Evolutionary conservation across 2,329 filamentous ascomycete species (phyloP).

Genomic region (Fusarium sp.): DNA sequence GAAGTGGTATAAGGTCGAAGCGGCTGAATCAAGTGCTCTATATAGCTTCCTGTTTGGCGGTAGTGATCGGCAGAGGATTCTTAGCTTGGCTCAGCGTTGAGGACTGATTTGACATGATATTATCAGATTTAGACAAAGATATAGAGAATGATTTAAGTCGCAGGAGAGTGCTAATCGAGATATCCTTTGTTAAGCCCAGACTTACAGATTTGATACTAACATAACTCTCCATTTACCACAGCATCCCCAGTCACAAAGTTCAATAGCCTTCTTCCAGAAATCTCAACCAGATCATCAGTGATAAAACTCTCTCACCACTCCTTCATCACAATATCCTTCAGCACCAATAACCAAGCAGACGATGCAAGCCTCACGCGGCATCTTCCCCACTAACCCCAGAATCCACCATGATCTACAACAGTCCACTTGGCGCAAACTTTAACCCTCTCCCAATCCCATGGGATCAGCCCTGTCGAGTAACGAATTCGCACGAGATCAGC

Average conservation of each 20-base stretch:
- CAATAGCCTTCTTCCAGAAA: neutral
- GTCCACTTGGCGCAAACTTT: slow-evolving; percentile 8
- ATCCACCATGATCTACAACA: slow-evolving; percentile 3
- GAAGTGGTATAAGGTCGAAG: neutral
- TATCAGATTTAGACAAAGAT: neutral
- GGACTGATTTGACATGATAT: neutral
- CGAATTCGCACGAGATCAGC: neutral
- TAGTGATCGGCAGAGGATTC: neutral
- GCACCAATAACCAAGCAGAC: neutral
- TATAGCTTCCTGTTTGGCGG: neutral
- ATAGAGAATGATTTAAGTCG: neutral
- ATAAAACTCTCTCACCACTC: neutral
- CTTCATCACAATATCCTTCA: neutral
- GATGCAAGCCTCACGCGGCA: neutral
- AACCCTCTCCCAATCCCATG: neutral
- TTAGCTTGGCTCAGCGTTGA: neutral
- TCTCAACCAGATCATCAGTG: neutral
- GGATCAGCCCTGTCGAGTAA: neutral
- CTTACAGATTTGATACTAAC: neutral
- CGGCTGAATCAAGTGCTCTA: neutral
- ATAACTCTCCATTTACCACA: rapidly evolving
- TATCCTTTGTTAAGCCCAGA: neutral
- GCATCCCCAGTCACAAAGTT: neutral
- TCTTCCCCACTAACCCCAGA: neutral
- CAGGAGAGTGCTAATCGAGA: neutral